Evolutionary conservation across 2,329 filamentous ascomycete genomes (phyloP).

Genomic region (Neoscytalidium dimidiatum): DNA sequence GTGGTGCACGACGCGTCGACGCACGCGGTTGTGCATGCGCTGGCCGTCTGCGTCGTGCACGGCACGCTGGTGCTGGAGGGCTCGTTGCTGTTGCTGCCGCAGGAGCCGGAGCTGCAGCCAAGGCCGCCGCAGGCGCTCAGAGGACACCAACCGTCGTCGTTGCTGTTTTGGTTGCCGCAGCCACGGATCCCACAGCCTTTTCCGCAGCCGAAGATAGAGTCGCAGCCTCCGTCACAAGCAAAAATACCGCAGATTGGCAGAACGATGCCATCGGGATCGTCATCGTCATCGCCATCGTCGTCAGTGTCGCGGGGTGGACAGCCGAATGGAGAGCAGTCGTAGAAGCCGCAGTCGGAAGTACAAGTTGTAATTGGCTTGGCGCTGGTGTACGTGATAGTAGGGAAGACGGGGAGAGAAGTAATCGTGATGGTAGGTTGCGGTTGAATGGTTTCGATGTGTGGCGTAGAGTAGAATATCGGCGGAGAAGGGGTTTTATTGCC

Average conservation of each 20-base stretch:
- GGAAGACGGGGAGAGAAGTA: background rate
- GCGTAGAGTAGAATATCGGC: background rate
- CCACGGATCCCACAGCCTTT: background rate
- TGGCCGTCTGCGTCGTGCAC: background rate
- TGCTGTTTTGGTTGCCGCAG: background rate
- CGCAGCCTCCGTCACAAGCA: background rate
- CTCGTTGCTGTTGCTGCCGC: background rate
- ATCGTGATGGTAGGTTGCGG: background rate
- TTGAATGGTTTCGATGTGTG: background rate
- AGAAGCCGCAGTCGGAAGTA: slow-evolving; percentile 2
- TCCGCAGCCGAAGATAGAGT: background rate
- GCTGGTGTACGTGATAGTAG: slow-evolving; percentile 2
- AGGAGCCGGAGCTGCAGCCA: background rate
- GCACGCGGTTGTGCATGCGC: background rate
- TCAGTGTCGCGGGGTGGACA: background rate
- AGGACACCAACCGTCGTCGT: background rate
- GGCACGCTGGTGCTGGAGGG: background rate
- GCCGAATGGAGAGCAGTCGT: slow-evolving; percentile 11
- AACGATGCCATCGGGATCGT: too few relatives aligned
- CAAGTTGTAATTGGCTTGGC: slow-evolving; percentile 1
- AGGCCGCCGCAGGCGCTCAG: background rate
- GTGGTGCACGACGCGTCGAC: too few relatives aligned
- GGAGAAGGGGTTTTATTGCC: background rate
- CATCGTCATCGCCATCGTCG: background rate
- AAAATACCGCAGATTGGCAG: too few relatives aligned